Evolutionary conservation across 2,329 filamentous ascomycete species (phyloP).

Genomic region (Fusarium brevicatenulatum): DNA sequence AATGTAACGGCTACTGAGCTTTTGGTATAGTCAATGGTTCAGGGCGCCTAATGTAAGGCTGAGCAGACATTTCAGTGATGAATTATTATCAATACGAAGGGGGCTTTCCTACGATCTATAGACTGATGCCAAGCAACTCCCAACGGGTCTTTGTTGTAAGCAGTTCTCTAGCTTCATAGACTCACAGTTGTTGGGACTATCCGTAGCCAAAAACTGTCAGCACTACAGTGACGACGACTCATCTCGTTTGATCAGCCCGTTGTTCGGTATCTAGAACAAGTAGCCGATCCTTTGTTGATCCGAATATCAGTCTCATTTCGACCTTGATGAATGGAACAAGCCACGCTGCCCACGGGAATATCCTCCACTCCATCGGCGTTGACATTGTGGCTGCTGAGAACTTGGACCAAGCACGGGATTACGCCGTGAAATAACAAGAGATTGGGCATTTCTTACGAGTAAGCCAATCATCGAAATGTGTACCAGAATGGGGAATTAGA

Average conservation of each 20-base stretch:
- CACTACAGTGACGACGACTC: neutral
- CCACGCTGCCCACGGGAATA: slow-evolving; percentile 1
- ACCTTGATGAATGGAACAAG: slow-evolving; percentile 1
- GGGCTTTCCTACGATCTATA: neutral
- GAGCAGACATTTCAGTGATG: neutral
- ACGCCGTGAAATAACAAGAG: slow-evolving; percentile 1
- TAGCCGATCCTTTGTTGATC: slow-evolving; percentile 21
- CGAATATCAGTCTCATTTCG: slow-evolving; percentile 19
- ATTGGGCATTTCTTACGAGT: slow-evolving; percentile 11
- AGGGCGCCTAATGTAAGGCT: slow-evolving; percentile 5
- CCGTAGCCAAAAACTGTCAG: neutral
- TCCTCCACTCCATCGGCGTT: neutral
- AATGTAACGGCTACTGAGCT: neutral
- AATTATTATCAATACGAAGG: neutral
- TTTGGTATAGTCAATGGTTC: neutral
- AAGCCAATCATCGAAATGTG: slow-evolving; percentile 13
- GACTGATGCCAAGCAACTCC: neutral
- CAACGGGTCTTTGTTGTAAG: neutral
- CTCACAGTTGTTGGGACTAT: neutral
- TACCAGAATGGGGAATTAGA: neutral
- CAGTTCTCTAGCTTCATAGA: neutral
- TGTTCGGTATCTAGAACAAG: neutral
- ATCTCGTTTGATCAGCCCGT: neutral
- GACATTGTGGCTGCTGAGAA: slow-evolving; percentile 17
- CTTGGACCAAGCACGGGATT: slow-evolving; percentile 10